phyloP scores from a whole-genome alignment of 768 basidiomycete species.

The Lactarius hengduanensis region DNA sequence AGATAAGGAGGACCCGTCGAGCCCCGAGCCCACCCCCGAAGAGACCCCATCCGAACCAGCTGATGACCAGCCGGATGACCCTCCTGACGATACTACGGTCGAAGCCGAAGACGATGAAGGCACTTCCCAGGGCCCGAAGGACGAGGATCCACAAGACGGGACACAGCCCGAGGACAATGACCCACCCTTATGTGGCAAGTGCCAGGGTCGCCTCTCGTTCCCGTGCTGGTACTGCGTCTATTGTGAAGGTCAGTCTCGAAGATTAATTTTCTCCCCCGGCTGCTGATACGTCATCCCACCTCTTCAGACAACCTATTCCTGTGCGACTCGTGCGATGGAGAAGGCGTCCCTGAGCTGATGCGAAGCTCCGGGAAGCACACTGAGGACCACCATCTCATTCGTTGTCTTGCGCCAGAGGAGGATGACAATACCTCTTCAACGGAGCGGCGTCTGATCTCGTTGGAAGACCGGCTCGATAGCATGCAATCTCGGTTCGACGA shows the following conservation, averaged over 20 bases:
- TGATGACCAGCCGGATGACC: neutral
- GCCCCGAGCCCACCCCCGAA: neutral
- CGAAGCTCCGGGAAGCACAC: slow-evolving; percentile 6
- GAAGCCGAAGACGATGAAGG: neutral
- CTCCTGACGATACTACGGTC: neutral
- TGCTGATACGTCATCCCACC: neutral
- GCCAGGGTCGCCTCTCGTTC: slow-evolving; percentile 27
- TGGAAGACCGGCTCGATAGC: slow-evolving; percentile 12
- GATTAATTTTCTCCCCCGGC: neutral
- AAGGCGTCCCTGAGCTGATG: slow-evolving; percentile 3
- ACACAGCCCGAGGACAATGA: neutral
- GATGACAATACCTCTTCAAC: neutral
- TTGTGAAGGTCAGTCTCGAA: slow-evolving; percentile 29
- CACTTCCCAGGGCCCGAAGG: neutral
- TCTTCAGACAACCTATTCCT: slow-evolving; percentile 19
- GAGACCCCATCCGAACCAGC: neutral
- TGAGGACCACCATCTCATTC: slow-evolving; percentile 9
- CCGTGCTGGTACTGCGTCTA: slow-evolving; percentile 38
- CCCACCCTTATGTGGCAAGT: slow-evolving; percentile 30
- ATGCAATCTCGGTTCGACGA: slow-evolving; percentile 10
- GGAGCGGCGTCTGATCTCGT: slow-evolving; percentile 14
- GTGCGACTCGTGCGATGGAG: slow-evolving; percentile 25
- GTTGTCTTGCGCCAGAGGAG: slow-evolving; percentile 11
- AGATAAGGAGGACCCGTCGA: neutral
- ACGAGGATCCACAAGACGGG: neutral